Evolutionary conservation across 306 rosid species (phyloP).

Genomic region (Quercus aquifolioides): DNA sequence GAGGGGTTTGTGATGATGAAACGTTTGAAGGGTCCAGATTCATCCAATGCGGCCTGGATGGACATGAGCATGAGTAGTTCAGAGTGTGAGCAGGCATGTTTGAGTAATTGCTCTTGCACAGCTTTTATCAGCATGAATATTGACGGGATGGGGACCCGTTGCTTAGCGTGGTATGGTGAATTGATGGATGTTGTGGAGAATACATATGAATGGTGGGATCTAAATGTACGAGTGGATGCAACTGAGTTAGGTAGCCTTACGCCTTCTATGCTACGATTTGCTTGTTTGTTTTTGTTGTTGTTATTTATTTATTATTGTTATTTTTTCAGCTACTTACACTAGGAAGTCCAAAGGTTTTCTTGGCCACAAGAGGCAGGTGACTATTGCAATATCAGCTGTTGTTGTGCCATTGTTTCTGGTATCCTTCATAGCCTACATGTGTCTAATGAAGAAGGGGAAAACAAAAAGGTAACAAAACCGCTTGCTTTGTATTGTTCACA

Average conservation of each 20-base stretch:
- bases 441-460: neutral
- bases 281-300: neutral
- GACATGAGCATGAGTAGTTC: no score
- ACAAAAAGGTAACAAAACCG: neutral
- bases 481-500: neutral
- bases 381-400: neutral
- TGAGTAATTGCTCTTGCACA: no score
- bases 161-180: slow-evolving; percentile 29
- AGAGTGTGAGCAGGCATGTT: no score
- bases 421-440: neutral
- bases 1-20: neutral
- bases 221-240: slow-evolving; percentile 22
- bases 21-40: slow-evolving; percentile 2
- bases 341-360: neutral
- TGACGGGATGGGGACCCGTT: slow-evolving; percentile 4
- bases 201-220: slow-evolving; percentile 6
- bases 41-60: slow-evolving; percentile 3
- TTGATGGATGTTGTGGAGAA: slow-evolving; percentile 23
- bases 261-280: neutral
- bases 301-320: neutral
- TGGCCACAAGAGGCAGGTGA: neutral
- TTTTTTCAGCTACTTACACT: neutral
- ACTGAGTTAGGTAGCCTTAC: neutral
- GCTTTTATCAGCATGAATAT: neutral
- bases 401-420: neutral